Percentiles rank a stretch among this genome's conserved stretches.
phyloP scores from a whole-genome alignment of 1,139 yeast species.

The Debaryomyces udenii region DNA sequence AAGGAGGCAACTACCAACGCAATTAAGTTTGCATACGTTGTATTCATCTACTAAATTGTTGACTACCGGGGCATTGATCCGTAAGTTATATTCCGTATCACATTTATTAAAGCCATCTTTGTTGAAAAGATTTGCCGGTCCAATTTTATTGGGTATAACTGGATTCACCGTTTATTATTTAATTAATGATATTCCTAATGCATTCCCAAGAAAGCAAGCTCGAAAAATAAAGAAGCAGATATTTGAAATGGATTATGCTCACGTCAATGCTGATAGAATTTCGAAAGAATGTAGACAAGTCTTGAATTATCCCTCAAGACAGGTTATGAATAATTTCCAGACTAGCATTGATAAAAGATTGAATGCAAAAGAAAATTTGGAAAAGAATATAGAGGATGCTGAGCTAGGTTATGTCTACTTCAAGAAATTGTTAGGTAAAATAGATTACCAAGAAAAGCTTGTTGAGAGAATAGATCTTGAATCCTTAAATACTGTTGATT shows the following conservation, averaged over 20 bases:
- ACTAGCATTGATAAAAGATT: slow-evolving; percentile 64
- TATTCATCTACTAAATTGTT: slow-evolving; percentile 49
- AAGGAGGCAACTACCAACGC: slow-evolving; percentile 41
- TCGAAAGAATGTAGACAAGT: slow-evolving; percentile 84
- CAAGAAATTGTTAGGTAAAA: slow-evolving; percentile 51
- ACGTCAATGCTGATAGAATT: slow-evolving; percentile 73
- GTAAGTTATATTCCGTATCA: slow-evolving; percentile 34
- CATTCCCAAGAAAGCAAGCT: slow-evolving; percentile 83
- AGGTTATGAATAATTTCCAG: slow-evolving; percentile 78
- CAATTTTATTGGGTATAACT: slow-evolving; percentile 53
- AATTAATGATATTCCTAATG: slow-evolving; percentile 81
- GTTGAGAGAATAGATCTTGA: slow-evolving; percentile 60
- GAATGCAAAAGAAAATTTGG: slow-evolving; percentile 59
- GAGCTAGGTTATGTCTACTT: slow-evolving; percentile 65
- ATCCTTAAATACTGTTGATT: slow-evolving; percentile 49
- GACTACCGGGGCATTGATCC: slow-evolving; percentile 45
- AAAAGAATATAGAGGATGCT: slow-evolving; percentile 58
- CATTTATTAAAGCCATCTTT: slow-evolving; percentile 32
- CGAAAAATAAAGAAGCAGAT: slow-evolving; percentile 67
- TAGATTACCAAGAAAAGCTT: slow-evolving; percentile 47
- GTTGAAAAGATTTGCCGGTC: slow-evolving; percentile 43
- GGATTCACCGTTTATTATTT: slow-evolving; percentile 68
- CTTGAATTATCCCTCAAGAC: slow-evolving; percentile 78
- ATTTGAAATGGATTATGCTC: slow-evolving; percentile 71
- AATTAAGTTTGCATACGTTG: slow-evolving; percentile 44